Base-by-base conservation (phyloP, 2,329 filamentous ascomycete genomes). In the Colletotrichum somersetense region DNA sequence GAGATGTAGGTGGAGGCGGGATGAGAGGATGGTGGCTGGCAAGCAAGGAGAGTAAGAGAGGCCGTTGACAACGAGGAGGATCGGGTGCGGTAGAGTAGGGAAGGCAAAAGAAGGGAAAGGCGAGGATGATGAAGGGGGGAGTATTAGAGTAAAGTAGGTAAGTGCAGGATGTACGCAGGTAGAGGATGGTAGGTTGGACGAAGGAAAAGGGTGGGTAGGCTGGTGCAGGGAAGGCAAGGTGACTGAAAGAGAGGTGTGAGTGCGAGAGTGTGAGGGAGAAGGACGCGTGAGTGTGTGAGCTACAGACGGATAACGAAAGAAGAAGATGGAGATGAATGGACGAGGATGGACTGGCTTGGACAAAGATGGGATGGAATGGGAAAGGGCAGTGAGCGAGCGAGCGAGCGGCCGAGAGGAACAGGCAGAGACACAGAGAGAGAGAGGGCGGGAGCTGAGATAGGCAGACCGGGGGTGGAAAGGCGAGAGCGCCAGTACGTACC, bases 161-260 rank as follows among this genome's bases (percentile, higher is more conserved):
- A 66, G 65, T 65, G 64, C 72, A 71, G 62, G 50, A 62, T 58
- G 68, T 62, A 55, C 48, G 64, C n/a, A 71, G 59, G 70, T 75
- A 73, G 73, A 65, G 50, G 50, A 74, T 69, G 75, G 75, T 74
- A 73, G 66, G 73, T 55, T 69, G 53, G 70, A 69, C 44, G 46
- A 66, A 70, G 50, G 59, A 72, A 66, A 67, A 57, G 67, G 67
- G 71, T 76, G 76, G 78, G 77, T 78, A 77, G 78, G 78, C 77
- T 53, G 78, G 78, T 78, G 77, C 75, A 77, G 74, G 76, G 74
- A 76, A 76, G 75, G 74, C 74, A 77, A 76, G 75, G 76, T 76
- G 77, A 79, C 77, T 79, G 78, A 78, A 77, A 77, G 75, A 73
- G 77, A 76, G 79, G 78, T 74, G 67, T 52, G 76, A 71, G 76